Conservation (phyloP, 768 basidiomycete genomes). For the Boletus tylopilopsis region DNA sequence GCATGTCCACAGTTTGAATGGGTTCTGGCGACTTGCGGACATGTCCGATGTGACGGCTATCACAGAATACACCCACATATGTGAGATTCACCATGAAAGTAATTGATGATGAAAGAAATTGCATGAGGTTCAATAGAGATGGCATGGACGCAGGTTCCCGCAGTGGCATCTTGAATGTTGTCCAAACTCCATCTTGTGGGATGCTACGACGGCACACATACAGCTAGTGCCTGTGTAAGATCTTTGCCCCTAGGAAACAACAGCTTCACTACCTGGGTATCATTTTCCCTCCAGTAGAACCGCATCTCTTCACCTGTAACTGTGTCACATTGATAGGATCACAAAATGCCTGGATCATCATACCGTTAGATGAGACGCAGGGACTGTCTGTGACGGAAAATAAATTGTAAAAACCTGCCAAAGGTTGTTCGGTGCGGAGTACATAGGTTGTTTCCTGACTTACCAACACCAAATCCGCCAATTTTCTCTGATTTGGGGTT, state of each 20-base stretch:
- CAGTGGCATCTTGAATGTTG: conserved; percentile 80
- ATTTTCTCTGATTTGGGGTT: no score
- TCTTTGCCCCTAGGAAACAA: neutral
- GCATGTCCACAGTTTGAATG: conserved; percentile 45
- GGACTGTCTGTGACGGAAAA: no score
- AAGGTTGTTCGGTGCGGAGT: no score
- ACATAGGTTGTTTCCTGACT: no score
- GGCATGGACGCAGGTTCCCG: conserved; percentile 76
- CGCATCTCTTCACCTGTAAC: no score
- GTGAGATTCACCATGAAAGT: conserved; percentile 83
- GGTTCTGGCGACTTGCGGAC: conserved; percentile 58
- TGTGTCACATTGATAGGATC: no score
- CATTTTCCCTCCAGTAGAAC: neutral
- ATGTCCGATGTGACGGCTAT: conserved; percentile 61
- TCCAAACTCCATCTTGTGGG: conserved; percentile 46
- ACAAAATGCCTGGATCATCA: no score
- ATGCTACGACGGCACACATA: no score
- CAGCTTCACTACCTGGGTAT: neutral
- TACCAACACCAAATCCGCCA: no score
- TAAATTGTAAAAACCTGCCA: no score
- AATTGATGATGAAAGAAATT: conserved; percentile 84
- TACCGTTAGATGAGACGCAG: no score
- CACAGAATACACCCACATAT: conserved; percentile 73
- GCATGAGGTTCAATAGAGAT: conserved; percentile 81
- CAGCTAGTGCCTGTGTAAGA: neutral